Evolutionary conservation across 176 grass and related monocot species (phyloP), one percentile per base, ranked within the genome.

Genomic region (Oryza coarctata): DNA sequence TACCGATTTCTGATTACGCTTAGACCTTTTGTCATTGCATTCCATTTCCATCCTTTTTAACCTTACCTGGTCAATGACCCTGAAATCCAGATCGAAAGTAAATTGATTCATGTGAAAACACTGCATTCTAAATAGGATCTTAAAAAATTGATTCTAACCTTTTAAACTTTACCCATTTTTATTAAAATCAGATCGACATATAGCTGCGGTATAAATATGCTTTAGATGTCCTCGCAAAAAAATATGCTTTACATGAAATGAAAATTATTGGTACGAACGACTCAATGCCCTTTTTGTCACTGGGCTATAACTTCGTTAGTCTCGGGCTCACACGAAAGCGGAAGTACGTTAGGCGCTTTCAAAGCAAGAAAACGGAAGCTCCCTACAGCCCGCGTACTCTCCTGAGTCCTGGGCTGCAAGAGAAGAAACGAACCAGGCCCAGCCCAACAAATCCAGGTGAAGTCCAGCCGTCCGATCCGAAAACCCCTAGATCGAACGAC

Each of bases 401-500:
- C 25, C 14, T 26, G 34, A 36, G 0, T 0, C 22, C 6, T 71
- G 69, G 70, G 76, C 55, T 22, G 20, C 5, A 12, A 0, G 17
- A 44, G 25, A 28, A 7, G 14, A 70, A 13, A 62, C 18, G 12
- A 62, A n/a, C 26, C 6, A 52, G 30, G 28, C 18, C 60, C 7
- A 25, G 70, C 70, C 73, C 75, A 84, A 9, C 2, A 5, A 6
- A 12, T 1, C 0, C 3, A 17, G 6, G 9, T 1, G 17, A 9
- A 65, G 6, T 9, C 60, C 6, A 78, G 2, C 74, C 83, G 79
- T 83, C 68, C 22, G 68, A 86, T 89, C 8, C 9, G 12, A 49
- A 49, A 77, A 78, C 88, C 73, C 83, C 88, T 86, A 89, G 44
- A 89, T 89, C 83, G 58, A 71, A 82, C 83, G 27, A 72, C 15